Evolutionary conservation across 352 stramenopile genomes (phyloP).

Genomic region (Phytophthora aleatoria): DNA sequence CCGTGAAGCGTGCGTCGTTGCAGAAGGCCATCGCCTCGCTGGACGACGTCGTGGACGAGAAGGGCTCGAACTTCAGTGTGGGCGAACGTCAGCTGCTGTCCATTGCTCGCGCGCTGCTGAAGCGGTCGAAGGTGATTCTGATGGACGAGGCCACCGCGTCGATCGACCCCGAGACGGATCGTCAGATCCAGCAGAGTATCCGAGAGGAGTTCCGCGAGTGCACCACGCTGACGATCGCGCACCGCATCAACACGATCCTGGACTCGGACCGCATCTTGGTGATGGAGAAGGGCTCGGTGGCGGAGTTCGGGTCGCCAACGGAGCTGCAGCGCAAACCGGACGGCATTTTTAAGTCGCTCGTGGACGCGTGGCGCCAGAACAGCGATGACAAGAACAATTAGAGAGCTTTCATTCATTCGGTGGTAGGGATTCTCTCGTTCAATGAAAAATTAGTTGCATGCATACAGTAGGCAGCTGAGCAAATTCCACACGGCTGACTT

Average conservation of each 20-base stretch:
- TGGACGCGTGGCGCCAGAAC: conserved; percentile 65
- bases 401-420: conserved; percentile 6
- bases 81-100: conserved; percentile 95
- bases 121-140: conserved; percentile 87
- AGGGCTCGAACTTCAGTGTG: conserved; percentile 94
- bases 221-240: conserved; percentile 95
- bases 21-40: conserved; percentile 84
- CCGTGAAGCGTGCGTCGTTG: conserved; percentile 17
- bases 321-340: conserved; percentile 46
- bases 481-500: too few species aligned
- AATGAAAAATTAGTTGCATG: conserved; percentile 2
- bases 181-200: conserved; percentile 74
- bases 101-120: conserved; percentile 93
- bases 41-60: conserved; percentile 90
- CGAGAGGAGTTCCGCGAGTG: conserved; percentile 88
- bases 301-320: conserved; percentile 24
- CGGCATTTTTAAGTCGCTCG: conserved; percentile 30
- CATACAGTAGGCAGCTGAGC: neutral
- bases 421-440: neutral
- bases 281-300: conserved; percentile 68
- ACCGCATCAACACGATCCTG: conserved; percentile 94
- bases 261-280: conserved; percentile 92
- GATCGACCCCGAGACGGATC: conserved; percentile 85
- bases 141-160: conserved; percentile 96
- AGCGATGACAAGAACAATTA: conserved; percentile 28